These are phyloP conservation scores for Amphibolis antarctica DNA, from an alignment of 106 monocot genomes.

Conservation along the genomic window DNA sequence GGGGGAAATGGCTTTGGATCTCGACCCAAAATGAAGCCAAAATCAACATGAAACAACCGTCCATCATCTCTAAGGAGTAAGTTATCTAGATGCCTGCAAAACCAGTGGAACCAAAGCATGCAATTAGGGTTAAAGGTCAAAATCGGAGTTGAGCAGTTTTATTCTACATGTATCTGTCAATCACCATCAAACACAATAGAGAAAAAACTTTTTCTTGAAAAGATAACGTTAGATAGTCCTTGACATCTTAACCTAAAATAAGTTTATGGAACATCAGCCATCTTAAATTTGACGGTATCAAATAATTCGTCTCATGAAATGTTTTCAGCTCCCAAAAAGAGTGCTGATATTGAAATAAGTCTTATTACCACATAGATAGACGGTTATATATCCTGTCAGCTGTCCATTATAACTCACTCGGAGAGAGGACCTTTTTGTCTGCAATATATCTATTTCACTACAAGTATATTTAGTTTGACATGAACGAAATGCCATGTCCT, in stretches of 20 bases:
- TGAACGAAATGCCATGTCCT: not conserved
- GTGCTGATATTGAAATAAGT: not conserved
- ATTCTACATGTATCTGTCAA: no score
- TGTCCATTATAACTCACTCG: not conserved
- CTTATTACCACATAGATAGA: not conserved
- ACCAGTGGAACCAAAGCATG: no score
- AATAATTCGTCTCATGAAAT: no score
- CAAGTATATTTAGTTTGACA: not conserved
- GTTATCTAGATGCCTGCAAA: constrained; percentile 87
- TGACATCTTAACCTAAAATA: no score
- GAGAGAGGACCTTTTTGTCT: not conserved
- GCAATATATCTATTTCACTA: not conserved
- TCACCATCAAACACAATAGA: no score
- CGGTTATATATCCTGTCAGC: not conserved
- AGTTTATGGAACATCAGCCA: no score
- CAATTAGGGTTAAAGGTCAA: no score
- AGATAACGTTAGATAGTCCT: no score
- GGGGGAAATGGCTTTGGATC: constrained; percentile 99
- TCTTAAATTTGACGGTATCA: no score
- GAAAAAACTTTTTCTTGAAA: no score
- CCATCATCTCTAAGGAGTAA: constrained; percentile 94
- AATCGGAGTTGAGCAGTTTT: no score
- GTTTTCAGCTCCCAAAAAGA: not conserved
- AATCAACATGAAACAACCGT: constrained; percentile 94
- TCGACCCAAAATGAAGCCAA: constrained; percentile 87